Conservation (phyloP, 2,329 filamentous ascomycete species). For the Aspergillus quadricinctus region DNA sequence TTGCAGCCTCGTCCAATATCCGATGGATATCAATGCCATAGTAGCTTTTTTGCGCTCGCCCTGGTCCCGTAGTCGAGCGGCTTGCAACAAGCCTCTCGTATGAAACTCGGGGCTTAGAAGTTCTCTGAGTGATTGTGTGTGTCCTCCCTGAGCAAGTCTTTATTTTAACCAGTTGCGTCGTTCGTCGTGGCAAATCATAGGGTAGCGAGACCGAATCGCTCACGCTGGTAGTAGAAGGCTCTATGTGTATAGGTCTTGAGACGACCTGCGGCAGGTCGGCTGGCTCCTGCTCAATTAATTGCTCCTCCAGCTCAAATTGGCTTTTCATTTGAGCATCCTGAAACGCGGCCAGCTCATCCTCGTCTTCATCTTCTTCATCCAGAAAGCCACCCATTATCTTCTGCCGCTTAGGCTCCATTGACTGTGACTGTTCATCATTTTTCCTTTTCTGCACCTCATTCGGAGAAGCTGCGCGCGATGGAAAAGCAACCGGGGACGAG, state of each 20-base stretch:
- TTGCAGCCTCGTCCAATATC: slow-evolving; percentile 67
- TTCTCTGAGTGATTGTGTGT: slow-evolving; percentile 41
- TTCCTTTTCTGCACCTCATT: slow-evolving; percentile 39
- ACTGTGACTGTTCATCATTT: slow-evolving; percentile 25
- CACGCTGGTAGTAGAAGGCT: slow-evolving; percentile 4
- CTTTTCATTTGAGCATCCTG: slow-evolving; percentile 26
- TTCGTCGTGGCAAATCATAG: slow-evolving; percentile 10
- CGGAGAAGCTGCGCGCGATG: slow-evolving; percentile 34
- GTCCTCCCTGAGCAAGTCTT: slow-evolving; percentile 48
- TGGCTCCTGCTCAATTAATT: slow-evolving; percentile 13
- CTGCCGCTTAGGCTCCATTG: slow-evolving; percentile 34
- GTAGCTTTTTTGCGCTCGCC: slow-evolving; percentile 61
- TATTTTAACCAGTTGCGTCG: slow-evolving; percentile 27
- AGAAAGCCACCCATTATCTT: slow-evolving; percentile 41
- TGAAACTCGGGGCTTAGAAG: slow-evolving; percentile 32
- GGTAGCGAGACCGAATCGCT: background rate
- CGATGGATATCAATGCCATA: slow-evolving; percentile 91
- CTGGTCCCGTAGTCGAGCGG: slow-evolving; percentile 48
- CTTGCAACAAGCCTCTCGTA: slow-evolving; percentile 54
- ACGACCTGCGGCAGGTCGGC: slow-evolving; percentile 9
- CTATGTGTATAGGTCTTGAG: background rate
- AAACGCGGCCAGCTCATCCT: slow-evolving; percentile 26
- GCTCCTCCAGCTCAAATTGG: slow-evolving; percentile 27
- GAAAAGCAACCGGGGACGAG: slow-evolving; percentile 36
- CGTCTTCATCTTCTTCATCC: slow-evolving; percentile 39